Evolutionary conservation across 2,329 filamentous ascomycete species (phyloP), one percentile per base, ranked within the genome.

Genomic region (Davidsoniella neocaledoniae): DNA sequence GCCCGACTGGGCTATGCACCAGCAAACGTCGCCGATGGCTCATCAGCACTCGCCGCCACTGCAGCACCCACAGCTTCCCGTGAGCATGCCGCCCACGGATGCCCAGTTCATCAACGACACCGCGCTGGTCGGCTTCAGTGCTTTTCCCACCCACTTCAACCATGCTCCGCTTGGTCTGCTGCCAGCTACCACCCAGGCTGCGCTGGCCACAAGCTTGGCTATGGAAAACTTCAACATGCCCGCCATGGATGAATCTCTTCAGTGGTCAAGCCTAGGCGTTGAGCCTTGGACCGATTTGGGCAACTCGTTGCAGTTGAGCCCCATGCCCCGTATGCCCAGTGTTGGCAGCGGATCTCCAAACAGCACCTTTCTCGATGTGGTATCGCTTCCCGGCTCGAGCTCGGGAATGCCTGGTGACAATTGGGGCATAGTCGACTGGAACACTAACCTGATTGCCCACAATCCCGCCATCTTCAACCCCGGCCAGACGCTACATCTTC

Each of bases 391-490:
- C 21, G 81, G 79, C 50, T 86, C 86, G 56, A 85, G 83, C 59
- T 40, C 42, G 19, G 46, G 51, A 2, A 49, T 52, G 17, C 42
- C 51, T 9, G 87, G 93, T 58, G 85, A 88, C 57, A 85, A 86
- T 52, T 96, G 88, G 88, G 79, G 77, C 46, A 76, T 83, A 56
- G 79, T 95, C 51, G 84, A 91, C 56, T 76, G 78, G 61, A 41
- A 40, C 37, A 23, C 53, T n/a, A 46, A 45, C 17, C 40, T 53
- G 41, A 53, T 49, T 26, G 43, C 50, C 39, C 74, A 76, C 47
- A 76, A 70, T 54, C 64, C 70, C 39, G 80, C 84, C 56, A 88
- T 94, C 60, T 93, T 94, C 71, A 94, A 95, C 65, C 90, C 90
- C 2, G 79, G 82, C 54, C 84, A 94, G 66, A 93, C 87, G 1